Evolutionary conservation across 345 rosid genomes (phyloP), one percentile per base, ranked within the genome.

Genomic region (Citrus australasica): DNA sequence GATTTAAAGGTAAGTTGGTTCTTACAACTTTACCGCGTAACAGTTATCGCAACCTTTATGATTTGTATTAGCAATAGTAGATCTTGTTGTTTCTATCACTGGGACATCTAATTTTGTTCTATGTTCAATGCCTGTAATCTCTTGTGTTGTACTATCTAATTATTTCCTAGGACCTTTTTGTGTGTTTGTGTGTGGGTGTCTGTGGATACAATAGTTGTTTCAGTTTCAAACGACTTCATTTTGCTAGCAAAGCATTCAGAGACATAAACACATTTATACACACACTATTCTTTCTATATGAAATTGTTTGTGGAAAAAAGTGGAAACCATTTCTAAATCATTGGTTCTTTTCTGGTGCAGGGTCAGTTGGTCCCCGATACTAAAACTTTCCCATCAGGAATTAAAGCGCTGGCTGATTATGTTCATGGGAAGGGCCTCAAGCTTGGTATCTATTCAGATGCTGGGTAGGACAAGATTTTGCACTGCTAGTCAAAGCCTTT

Each of bases 361-460:
- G 97, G 90, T 37, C 91, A 91, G 76, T 70, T 96, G 84, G 89
- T 89, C 67, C 89, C 97, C 48, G 97, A 92, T 86, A 86, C 92
- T 6, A 83, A 91, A 76, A 81, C 93, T 35, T 96, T 96, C 79
- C 95, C 98, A 65, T 96, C 95, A 5, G 98, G 99, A 84, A 89
- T 96, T 69, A 92, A 91, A 87, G 79, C 87, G 82, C 90, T 96
- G 76, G 92, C 97, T 78, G 95, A 96, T 86, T 91, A 94, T 80
- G 62, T 94, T 76, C 99, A 96, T 71, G 87, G 76, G 58, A 88
- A 87, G 82, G 97, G 94, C 83, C 97, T 96, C 69, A 96, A 92
- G 89, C 99, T 96, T 79, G 99, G 99, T 78, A 91, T 96, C 75
- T 96, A 96, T 84, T 94, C 98, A 25, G 98, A 94, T 90, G 99